Evolutionary conservation across 192 early-diverging fungal genomes (phyloP), one percentile per base, ranked within the genome.

Genomic region (Fimicolochytrium jonesii): DNA sequence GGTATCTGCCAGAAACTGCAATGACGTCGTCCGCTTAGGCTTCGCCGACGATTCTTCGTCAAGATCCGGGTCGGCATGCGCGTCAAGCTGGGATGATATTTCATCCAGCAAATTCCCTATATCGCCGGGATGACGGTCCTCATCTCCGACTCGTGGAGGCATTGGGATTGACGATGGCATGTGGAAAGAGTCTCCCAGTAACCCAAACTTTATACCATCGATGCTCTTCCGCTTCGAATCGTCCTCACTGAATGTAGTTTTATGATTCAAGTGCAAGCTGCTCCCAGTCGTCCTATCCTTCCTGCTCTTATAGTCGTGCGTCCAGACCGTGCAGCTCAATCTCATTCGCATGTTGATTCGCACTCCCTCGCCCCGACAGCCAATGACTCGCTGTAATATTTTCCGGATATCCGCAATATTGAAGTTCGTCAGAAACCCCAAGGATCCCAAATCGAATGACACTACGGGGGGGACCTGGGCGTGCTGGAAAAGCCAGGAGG

Each of bases 361-460:
- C 32, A 94, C 79, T 4, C 88, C 88, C 55, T 80, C 55, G 10
- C 58, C 44, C 22, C 17, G 4, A 39, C 47, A 59, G 20, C 69
- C 73, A 63, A 78, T 35, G 13, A 81, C 79, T 20, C 79, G 72
- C 32, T 67, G 70, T 13, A 94, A 66, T 13, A 87, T 81, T 5
- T 76, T 61, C n/a, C 62, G 62, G 39, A 90, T 82, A 22, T 86
- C 71, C 4, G 69, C 65, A 61, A 89, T 86, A 53, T 88, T 74
- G 68, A 95, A 96, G 2, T 87, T 88, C 0, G 93, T 92, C 81
- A 97, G 65, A 44, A 97, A 97, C 17, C 94, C 93, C 39, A 97
- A 71, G 31, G 90, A 92, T 5, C 94, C 94, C 34, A 95, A 69
- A 57, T 92, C 91, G 78, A 94, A 95, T 0, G 94, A 87, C 11